These are phyloP conservation scores for Verticillium nubilum DNA, from an alignment of 2,329 filamentous ascomycete genomes.

Conservation along the genomic window DNA sequence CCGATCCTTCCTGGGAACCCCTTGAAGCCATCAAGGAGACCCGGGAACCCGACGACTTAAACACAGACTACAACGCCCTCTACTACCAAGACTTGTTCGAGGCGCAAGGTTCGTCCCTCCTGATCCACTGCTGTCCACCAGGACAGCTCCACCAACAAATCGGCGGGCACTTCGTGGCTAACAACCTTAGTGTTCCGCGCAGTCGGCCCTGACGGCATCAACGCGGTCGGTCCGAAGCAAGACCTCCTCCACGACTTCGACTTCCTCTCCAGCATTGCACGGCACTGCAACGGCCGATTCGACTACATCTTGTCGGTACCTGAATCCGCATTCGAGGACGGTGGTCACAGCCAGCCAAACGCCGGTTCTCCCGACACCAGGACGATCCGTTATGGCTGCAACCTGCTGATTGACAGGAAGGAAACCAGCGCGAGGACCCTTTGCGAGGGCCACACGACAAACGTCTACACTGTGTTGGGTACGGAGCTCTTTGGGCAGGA, in stretches of 20 bases:
- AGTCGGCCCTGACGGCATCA: constrained; percentile 1
- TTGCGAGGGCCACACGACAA: constrained; percentile 20
- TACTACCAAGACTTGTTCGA: neutral
- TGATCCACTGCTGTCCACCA: neutral
- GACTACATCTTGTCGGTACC: constrained; percentile 40
- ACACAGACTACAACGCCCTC: neutral
- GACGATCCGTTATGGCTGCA: constrained; percentile 45
- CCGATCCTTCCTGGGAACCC: constrained; percentile 1
- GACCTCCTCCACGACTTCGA: neutral
- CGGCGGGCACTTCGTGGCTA: neutral
- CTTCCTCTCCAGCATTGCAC: constrained; percentile 19
- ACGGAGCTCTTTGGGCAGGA: constrained; percentile 29
- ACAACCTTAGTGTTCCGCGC: constrained; percentile 4
- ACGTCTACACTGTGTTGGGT: constrained; percentile 42
- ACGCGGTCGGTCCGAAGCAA: neutral
- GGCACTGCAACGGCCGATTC: constrained; percentile 43
- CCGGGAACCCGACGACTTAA: constrained; percentile 1
- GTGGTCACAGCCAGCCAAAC: constrained; percentile 12
- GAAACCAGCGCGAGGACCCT: constrained; percentile 6
- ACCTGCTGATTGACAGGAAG: constrained; percentile 36
- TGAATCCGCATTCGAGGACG: neutral
- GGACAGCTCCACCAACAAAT: neutral
- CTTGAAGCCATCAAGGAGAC: constrained; percentile 5
- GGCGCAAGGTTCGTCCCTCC: constrained; percentile 6
- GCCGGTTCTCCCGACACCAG: neutral